Evolutionary conservation across 2,329 filamentous ascomycete species (phyloP), one percentile per base, ranked within the genome.

Genomic region (Cryphonectria naterciae): DNA sequence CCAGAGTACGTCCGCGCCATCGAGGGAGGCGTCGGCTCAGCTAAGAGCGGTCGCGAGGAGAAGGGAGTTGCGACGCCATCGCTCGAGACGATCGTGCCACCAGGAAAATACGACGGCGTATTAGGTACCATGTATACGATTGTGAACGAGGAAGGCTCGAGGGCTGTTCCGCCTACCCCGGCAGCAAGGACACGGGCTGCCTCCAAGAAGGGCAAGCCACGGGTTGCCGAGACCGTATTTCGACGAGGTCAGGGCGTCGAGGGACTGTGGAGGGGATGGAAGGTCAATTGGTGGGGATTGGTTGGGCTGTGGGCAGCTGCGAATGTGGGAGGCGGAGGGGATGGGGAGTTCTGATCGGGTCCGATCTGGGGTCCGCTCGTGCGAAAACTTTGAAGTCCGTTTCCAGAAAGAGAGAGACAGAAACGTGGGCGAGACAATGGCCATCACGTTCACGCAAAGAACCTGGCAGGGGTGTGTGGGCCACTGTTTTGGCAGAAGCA

Each of bases 121-220:
- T 80, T 96, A n/a, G 93, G 94, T 3, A 98, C 95, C 2, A 95
- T 98, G 88, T 95, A 94, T 85, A 88, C 89, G 72, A 96, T 99
- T 73, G 87, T 93, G 1, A 87, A 91, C 49, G 93, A 97, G 76
- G 96, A 99, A 80, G 96, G 96, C 10, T 85, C 84, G 72, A 84
- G 88, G 11, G 81, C 85, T 74, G 80, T 85, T 52, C 76, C 77
- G 70, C 72, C 80, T 74, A 71, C 77, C 49, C 74, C 61, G 79
- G 69, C 74, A 77, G 74, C 74, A 78, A 80, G 75, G 70, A 70
- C 43, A 77, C 80, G 75, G 75, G 65, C 67, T 70, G 71, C 65
- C 43, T 67, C 76, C 46, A 78, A 76, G 72, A 82, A 77, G 69
- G 74, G 68, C 60, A 80, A 81, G 75, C 68, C 75, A 11, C 80